Evolutionary conservation across 1,139 yeast species (phyloP), one percentile per base, ranked within the genome.

Genomic region (Ogataea hybrid): DNA sequence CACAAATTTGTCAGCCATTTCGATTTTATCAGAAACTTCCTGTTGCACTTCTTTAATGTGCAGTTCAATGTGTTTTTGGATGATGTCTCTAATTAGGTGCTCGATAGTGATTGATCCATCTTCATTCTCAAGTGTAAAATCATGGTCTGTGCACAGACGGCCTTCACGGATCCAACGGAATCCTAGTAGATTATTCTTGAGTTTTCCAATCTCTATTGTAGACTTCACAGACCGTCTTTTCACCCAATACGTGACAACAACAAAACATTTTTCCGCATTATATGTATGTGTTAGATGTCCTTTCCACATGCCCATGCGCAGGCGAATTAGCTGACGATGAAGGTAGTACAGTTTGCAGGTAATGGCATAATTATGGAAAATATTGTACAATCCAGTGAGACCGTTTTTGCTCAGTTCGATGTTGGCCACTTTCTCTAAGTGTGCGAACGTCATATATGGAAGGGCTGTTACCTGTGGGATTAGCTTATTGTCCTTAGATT

Each of bases 81-180:
- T 58, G 14, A 63, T 46, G 12, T 39, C 34, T 31, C 58, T 49
- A 2, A 63, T 44, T 8, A 60, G 25, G 1, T 36, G 35, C 29
- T 61, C 64, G 17, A 63, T 50, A 36, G 55, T 52, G 12, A 63
- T 58, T 11, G 42, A 40, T 2, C 59, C 58, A 28, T 53, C 47
- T 10, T 51, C 54, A 9, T 42, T 47, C 11, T 43, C 42, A 17
- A 61, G 43, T 5, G 38, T 31, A 5, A 59, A 35, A 25, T 64
- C 64, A 28, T 61, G 58, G 39, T 64, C 53, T 3, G 50, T 48
- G 31, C 58, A 57, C n/a, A 62, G 66, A 29, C 61, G 61, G 1
- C 82, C 84, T 51, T 82, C 81, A 47, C 78, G 74, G 47, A 72
- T 73, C 96, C 96, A 88, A 47, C 83, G 71, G 53, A 81, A 74